Percentiles rank a stretch among this genome's conserved stretches.
These are phyloP conservation scores for Avena sativa DNA, from an alignment of 176 grass and related monocot species.

Conservation along the genomic window DNA sequence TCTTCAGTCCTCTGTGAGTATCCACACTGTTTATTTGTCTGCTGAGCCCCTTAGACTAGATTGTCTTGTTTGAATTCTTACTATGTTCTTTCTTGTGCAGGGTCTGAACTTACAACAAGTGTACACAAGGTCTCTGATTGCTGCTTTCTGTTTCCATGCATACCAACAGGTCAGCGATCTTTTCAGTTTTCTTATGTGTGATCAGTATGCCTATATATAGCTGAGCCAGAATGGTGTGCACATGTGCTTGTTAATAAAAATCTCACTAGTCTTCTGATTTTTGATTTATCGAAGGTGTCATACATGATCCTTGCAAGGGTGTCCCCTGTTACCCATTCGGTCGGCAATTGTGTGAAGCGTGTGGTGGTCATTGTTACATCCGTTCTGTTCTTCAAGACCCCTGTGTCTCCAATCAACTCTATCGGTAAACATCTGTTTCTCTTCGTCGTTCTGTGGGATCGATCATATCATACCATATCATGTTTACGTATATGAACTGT, in stretches of 20 bases:
- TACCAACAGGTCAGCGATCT: conserved; percentile 81
- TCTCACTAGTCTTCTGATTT: conserved; percentile 11
- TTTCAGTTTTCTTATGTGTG: background rate
- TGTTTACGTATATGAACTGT: background rate
- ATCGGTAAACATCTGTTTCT: conserved; percentile 52
- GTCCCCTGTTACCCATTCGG: conserved; percentile 92
- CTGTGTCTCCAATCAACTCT: conserved; percentile 90
- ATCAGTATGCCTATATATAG: conserved; percentile 19
- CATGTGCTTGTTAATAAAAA: background rate
- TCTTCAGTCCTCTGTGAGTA: conserved; percentile 86
- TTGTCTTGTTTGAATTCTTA: conserved; percentile 28
- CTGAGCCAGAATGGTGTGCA: background rate
- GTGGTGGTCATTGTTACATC: conserved; percentile 95
- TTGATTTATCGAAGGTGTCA: conserved; percentile 66
- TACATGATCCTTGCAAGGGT: conserved; percentile 94
- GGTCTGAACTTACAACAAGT: conserved; percentile 79
- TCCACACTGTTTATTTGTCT: conserved; percentile 37
- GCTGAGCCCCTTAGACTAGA: conserved; percentile 1
- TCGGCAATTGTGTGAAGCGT: conserved; percentile 94
- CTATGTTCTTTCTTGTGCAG: conserved; percentile 52
- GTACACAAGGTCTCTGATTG: conserved; percentile 77
- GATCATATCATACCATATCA: background rate
- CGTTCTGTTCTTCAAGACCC: conserved; percentile 92
- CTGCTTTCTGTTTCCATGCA: conserved; percentile 91
- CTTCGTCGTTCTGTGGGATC: background rate